These are phyloP conservation scores for Epichloe coenophiala DNA, from an alignment of 2,329 filamentous ascomycete species.

Conservation along the genomic window DNA sequence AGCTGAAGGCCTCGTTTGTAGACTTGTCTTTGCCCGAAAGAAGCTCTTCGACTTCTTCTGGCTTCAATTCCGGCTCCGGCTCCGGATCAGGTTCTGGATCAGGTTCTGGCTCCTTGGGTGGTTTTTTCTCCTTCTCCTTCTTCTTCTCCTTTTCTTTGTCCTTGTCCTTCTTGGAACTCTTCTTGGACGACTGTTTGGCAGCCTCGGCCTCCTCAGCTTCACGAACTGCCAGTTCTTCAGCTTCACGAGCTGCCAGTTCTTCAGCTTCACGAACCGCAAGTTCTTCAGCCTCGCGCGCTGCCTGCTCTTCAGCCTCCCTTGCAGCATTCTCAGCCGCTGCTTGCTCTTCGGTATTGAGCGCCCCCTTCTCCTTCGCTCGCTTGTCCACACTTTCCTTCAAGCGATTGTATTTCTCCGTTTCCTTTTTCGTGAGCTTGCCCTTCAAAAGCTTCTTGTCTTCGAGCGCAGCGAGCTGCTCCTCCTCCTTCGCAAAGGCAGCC, in stretches of 20 bases:
- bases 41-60: constrained; percentile 31
- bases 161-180: constrained; percentile 19
- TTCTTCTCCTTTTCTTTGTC: constrained; percentile 13
- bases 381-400: constrained; percentile 21
- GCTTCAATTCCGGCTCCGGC: constrained; percentile 20
- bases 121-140: constrained; percentile 10
- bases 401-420: constrained; percentile 29
- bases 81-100: constrained; percentile 3
- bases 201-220: constrained; percentile 21
- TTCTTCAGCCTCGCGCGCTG: constrained; percentile 8
- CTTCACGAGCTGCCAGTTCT: constrained; percentile 16
- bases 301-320: constrained; percentile 16
- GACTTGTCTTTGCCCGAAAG: constrained; percentile 19
- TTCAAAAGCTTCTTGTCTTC: constrained; percentile 38
- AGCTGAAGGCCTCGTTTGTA: constrained; percentile 35
- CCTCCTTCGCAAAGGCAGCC: constrained; percentile 15
- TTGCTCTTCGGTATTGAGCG: constrained; percentile 14
- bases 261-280: not conserved
- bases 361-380: constrained; percentile 20
- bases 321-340: constrained; percentile 25
- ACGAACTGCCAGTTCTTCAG: constrained; percentile 26
- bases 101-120: constrained; percentile 7
- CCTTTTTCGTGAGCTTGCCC: constrained; percentile 29
- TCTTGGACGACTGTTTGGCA: constrained; percentile 27
- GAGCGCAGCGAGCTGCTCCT: constrained; percentile 26